Percentiles rank a stretch among this genome's conserved stretches.
Conservation (phyloP, 73 alveolate species). For the Urostyla sp. region DNA sequence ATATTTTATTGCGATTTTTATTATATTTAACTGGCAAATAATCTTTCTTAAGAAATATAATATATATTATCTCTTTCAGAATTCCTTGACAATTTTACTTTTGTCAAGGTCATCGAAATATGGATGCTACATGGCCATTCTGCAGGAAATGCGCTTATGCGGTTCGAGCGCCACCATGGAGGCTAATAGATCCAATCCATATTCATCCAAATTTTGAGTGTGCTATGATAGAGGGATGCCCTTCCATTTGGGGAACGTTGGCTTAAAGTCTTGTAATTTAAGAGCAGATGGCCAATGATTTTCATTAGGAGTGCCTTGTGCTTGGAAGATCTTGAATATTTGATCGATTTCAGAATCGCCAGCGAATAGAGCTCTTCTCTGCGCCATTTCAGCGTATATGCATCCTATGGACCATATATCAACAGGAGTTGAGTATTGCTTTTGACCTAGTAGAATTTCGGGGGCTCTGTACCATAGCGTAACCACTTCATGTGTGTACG, state of each 20-base stretch:
- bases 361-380: slow-evolving; percentile 88
- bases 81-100: slow-evolving; percentile 55
- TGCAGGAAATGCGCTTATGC: slow-evolving; percentile 90
- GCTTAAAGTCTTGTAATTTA: slow-evolving; percentile 88
- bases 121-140: slow-evolving; percentile 94
- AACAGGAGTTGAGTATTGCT: slow-evolving; percentile 89
- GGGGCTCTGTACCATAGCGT: slow-evolving; percentile 92
- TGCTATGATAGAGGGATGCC: slow-evolving; percentile 57
- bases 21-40: too few relatives aligned
- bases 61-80: too few relatives aligned
- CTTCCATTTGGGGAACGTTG: slow-evolving; percentile 92
- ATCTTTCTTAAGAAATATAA: too few relatives aligned
- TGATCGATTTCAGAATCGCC: slow-evolving; percentile 96
- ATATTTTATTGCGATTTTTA: too few relatives aligned
- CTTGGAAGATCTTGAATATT: slow-evolving; percentile 89
- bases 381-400: slow-evolving; percentile 96
- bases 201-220: slow-evolving; percentile 77
- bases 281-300: slow-evolving; percentile 90
- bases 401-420: slow-evolving; percentile 99
- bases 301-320: slow-evolving; percentile 93
- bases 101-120: slow-evolving; percentile 87
- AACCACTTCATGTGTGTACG: slow-evolving; percentile 90
- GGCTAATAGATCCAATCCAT: slow-evolving; percentile 87
- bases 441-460: slow-evolving; percentile 84
- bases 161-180: slow-evolving; percentile 93